Conservation (phyloP, 1,284 basidiomycete species). For the Polyporus tsugae region DNA sequence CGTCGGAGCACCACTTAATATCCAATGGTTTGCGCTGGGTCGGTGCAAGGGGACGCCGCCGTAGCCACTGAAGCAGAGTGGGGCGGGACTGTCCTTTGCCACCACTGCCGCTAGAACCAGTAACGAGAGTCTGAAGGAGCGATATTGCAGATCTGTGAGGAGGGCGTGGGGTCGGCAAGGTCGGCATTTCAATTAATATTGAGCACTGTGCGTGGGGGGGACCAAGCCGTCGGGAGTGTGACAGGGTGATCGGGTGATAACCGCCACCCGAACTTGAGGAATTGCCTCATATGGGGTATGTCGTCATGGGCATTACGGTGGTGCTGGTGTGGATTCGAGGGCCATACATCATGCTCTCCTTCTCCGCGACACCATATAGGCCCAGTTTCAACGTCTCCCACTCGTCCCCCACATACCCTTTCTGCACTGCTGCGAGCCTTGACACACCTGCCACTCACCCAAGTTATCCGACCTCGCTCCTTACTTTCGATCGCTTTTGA, state of each 20-base stretch:
- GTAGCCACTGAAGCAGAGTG: background rate
- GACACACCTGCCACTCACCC: background rate
- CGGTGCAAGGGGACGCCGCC: background rate
- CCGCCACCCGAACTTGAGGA: conserved; percentile 32
- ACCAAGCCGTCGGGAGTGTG: background rate
- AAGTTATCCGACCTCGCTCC: conserved; percentile 3
- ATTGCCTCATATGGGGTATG: conserved; percentile 33
- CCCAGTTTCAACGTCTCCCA: conserved; percentile 1
- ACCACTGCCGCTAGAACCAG: background rate
- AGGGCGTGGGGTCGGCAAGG: background rate
- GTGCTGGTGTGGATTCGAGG: conserved; percentile 35
- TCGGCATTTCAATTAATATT: background rate
- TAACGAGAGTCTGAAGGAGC: background rate
- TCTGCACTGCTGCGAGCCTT: background rate
- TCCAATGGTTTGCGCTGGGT: background rate
- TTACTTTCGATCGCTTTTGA: background rate
- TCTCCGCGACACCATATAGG: conserved; percentile 18
- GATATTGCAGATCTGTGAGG: background rate
- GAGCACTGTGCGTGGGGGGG: background rate
- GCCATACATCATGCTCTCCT: conserved; percentile 32
- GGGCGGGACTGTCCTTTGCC: background rate
- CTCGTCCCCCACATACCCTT: background rate
- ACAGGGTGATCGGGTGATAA: conserved; percentile 6
- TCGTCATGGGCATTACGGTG: conserved; percentile 35
- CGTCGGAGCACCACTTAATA: background rate